Evolutionary conservation across 2,329 filamentous ascomycete species (phyloP), one percentile per base, ranked within the genome.

Genomic region (Nectriaceae sp.): DNA sequence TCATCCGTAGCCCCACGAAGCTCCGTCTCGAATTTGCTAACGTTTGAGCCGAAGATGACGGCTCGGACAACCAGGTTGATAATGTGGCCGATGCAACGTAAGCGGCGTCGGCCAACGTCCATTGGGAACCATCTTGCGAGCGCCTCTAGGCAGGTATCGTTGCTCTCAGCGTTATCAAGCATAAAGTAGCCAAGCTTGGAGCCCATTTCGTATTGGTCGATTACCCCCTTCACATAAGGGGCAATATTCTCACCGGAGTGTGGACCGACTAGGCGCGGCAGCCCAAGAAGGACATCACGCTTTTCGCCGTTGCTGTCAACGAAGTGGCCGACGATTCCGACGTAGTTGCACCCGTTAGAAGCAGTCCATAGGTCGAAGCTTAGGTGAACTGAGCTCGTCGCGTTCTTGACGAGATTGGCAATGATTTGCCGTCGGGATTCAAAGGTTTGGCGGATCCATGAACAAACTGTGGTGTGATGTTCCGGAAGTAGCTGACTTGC

Each of bases 111-210:
- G 26, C 11, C 21, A 15, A 24, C 18, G 18, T 35, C 24, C 36
- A 58, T 54, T 4, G 31, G 36, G n/a, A 54, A 38, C 19, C 19
- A 31, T 11, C 49, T 29, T 21, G 35, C 47, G 42, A 58, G 47
- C 16, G 35, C 21, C 15, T 40, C 49, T 39, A 56, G 50, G 4
- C 47, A 40, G 10, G 22, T 56, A 22, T 54, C 44, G 24, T 56
- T 54, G 39, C 46, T 58, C n/a, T 35, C 11, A 5, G 53, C 53
- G 31, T 58, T 56, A 21, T 58, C 45, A 13, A 54, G 40, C 13
- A 45, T 40, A 21, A 40, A 40, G 22, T 40, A 40, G 21, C 37
- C n/a, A n/a, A 40, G 18, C 37, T 40, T 40, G 13, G n/a, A 16
- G 16, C n/a, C 19, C n/a, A 40, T 40, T 16, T 20, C n/a, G 21